These are phyloP conservation scores for Picea mariana DNA, from an alignment of 83 land plant genomes.

Conservation along the genomic window DNA sequence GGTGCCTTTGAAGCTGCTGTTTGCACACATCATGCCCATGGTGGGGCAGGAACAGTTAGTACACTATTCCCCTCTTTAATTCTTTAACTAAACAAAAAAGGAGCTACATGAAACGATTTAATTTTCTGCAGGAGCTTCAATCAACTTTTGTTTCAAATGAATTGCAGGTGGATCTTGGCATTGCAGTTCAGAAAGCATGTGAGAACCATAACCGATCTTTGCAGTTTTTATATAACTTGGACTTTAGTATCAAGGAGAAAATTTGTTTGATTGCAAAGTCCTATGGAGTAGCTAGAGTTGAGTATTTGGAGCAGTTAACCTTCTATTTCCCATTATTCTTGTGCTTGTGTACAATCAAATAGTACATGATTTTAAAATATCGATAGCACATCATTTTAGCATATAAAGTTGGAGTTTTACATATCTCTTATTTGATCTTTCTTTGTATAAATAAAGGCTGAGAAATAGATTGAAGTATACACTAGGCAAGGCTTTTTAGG, in stretches of 20 bases:
- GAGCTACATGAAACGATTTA: too few relatives aligned
- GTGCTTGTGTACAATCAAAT: conserved; percentile 4
- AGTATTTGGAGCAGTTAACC: conserved; percentile 85
- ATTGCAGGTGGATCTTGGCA: conserved; percentile 88
- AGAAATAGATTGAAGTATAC: conserved; percentile 91
- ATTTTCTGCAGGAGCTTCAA: neutral
- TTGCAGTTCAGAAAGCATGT: conserved; percentile 95
- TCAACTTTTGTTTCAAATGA: conserved; percentile 11
- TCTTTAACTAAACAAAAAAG: too few relatives aligned
- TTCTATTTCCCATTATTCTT: neutral
- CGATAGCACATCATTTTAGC: neutral
- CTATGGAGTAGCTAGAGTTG: conserved; percentile 95
- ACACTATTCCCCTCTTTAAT: neutral
- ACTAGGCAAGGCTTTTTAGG: conserved; percentile 85
- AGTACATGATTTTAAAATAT: neutral
- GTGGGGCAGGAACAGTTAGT: conserved; percentile 97
- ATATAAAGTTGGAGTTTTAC: neutral
- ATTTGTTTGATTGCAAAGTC: conserved; percentile 86
- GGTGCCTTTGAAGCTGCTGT: conserved; percentile 98
- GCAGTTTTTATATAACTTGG: conserved; percentile 84
- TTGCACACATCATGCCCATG: conserved; percentile 95
- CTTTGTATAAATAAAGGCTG: conserved; percentile 54
- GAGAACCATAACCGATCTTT: conserved; percentile 67
- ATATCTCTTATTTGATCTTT: neutral
- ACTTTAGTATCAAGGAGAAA: conserved; percentile 87